A percentile compares a stretch with the other conserved stretches of the same genome.
Conservation (phyloP, 345 rosid genomes). For the Citrus unshiu region DNA sequence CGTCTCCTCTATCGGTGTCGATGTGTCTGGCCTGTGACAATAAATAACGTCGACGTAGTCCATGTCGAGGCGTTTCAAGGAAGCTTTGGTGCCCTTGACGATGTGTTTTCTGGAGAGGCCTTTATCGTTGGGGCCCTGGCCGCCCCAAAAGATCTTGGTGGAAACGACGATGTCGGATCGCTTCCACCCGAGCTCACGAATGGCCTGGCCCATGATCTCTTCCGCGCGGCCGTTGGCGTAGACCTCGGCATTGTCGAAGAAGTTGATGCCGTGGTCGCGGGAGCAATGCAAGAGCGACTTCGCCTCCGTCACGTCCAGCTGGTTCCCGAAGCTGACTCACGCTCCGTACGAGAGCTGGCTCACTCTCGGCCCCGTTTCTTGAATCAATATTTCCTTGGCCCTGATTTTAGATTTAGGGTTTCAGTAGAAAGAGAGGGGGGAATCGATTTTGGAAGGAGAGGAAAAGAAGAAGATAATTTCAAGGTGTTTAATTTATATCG, state of each 20-base stretch:
- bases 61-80: conserved; percentile 88
- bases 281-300: conserved; percentile 90
- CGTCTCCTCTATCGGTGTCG: too few relatives aligned
- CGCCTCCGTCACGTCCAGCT: conserved; percentile 93
- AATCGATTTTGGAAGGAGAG: too few relatives aligned
- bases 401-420: too few relatives aligned
- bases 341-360: conserved; percentile 62
- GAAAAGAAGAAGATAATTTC: too few relatives aligned
- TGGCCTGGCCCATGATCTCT: conserved; percentile 98
- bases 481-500: too few relatives aligned
- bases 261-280: conserved; percentile 86
- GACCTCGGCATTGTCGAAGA: conserved; percentile 99
- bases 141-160: conserved; percentile 99
- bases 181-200: conserved; percentile 97
- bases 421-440: too few relatives aligned
- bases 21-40: too few relatives aligned
- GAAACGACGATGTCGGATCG: conserved; percentile 87
- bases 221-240: conserved; percentile 96
- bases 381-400: too few relatives aligned
- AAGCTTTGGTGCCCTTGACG: conserved; percentile 88
- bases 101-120: conserved; percentile 89
- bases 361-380: too few relatives aligned
- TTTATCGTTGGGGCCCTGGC: conserved; percentile 91
- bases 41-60: conserved; percentile 44
- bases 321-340: conserved; percentile 73